Evolutionary conservation across 23 red algal genomes (phyloP).

Genomic region (Cyanidioschyzon merolae): DNA sequence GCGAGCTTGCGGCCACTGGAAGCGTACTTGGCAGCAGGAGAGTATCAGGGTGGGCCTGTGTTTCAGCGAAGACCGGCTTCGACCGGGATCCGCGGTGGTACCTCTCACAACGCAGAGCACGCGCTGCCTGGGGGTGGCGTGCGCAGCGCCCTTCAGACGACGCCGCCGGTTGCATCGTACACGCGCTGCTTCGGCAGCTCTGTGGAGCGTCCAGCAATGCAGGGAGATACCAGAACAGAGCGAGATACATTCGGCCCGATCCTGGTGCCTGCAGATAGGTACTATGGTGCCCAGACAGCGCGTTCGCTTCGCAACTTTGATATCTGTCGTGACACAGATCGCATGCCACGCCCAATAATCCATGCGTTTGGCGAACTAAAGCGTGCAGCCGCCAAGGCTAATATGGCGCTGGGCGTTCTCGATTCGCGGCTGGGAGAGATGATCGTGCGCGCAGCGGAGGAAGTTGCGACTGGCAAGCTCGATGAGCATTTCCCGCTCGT

Average conservation of each 20-base stretch:
- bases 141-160: too few species aligned
- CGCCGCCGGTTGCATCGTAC: too few species aligned
- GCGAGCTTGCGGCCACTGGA: too few species aligned
- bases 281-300: conserved; percentile 92
- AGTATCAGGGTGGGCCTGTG: too few species aligned
- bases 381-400: conserved; percentile 63
- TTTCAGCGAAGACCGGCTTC: too few species aligned
- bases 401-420: conserved; percentile 42
- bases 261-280: conserved; percentile 54
- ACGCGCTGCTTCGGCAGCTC: too few species aligned
- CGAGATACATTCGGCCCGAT: conserved; percentile 76
- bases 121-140: too few species aligned
- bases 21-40: too few species aligned
- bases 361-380: conserved; percentile 82
- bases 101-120: too few species aligned
- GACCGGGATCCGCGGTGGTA: too few species aligned
- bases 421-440: conserved; percentile 33
- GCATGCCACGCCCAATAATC: conserved; percentile 81
- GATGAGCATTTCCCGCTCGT: conserved; percentile 98
- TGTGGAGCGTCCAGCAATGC: too few species aligned
- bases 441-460: conserved; percentile 67
- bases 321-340: conserved; percentile 61
- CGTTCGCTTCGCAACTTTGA: conserved; percentile 89
- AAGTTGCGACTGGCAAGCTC: conserved; percentile 58
- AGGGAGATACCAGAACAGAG: conserved; percentile 34